phyloP scores from a whole-genome alignment of 2,329 filamentous ascomycete species.

The Chrysoporthe puriensis region DNA sequence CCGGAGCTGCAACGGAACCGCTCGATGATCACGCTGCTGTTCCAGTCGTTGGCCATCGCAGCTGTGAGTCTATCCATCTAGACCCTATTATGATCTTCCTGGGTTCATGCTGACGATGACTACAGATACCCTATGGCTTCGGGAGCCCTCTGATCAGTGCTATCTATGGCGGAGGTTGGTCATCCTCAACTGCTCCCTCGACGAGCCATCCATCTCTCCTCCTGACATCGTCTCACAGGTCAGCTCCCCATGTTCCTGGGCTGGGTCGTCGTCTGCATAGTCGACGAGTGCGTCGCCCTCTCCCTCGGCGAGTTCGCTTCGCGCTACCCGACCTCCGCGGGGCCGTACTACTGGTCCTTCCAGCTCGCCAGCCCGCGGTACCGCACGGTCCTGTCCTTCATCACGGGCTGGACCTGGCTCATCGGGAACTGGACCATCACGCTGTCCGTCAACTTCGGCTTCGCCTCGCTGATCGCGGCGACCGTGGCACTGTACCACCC shows the following conservation, averaged over 20 bases:
- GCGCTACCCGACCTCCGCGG: slow-evolving; percentile 55
- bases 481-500: slow-evolving; percentile 58
- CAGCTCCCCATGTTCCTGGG: slow-evolving; percentile 60
- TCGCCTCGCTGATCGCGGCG: slow-evolving; percentile 57
- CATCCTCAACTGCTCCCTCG: neutral
- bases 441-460: slow-evolving; percentile 58
- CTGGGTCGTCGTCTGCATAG: slow-evolving; percentile 56
- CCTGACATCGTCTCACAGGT: slow-evolving; percentile 36
- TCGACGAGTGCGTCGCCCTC: slow-evolving; percentile 56
- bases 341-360: slow-evolving; percentile 59
- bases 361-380: slow-evolving; percentile 47
- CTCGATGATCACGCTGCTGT: slow-evolving; percentile 62
- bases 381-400: slow-evolving; percentile 52
- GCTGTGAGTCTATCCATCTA: slow-evolving; percentile 41
- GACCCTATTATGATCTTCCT: too few species aligned
- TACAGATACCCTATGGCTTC: slow-evolving; percentile 56
- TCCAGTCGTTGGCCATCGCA: slow-evolving; percentile 64
- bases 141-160: slow-evolving; percentile 43
- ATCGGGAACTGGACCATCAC: slow-evolving; percentile 58
- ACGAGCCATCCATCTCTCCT: neutral
- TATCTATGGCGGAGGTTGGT: slow-evolving; percentile 43
- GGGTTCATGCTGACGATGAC: neutral
- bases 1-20: slow-evolving; percentile 61
- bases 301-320: slow-evolving; percentile 56
- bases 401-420: slow-evolving; percentile 57